Base-by-base conservation (phyloP, 1,284 basidiomycete genomes). In the Meripilus lineatus region DNA sequence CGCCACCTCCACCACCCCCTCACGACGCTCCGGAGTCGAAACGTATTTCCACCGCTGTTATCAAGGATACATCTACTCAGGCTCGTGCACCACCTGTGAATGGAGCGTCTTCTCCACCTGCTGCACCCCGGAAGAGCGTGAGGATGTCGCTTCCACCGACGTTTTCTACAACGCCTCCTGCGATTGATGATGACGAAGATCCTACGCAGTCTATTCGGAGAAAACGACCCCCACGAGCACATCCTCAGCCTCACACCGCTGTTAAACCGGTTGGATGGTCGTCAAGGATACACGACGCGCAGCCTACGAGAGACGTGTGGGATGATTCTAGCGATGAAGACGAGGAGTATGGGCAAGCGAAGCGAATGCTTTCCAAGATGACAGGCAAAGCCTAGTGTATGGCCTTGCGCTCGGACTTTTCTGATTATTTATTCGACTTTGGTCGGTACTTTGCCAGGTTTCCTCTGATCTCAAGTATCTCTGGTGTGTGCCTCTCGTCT, bases 291-390 rank as follows among this genome's bases (percentile, higher is more conserved):
- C 48, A 57, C 38, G 53, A 50, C 11, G 17, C 11, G 38, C 49
- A 39, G 28, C 47, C 46, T 13, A 57, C 51, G 20, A 47, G 51
- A 21, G 78, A 79, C 56, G 57, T 80, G 50, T 87, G 84, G 85
- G 69, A 72, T 50, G 80, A 89, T 55, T 84, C 81, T 54, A 80
- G 80, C 53, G 81, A 82, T 45, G 85, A 86, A 52, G 82, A 86
- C 55, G 77, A 74, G 48, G 77, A 73, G 58, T 88, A 88, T 62
- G 56, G 65, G 41, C 68, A 57, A 17, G 84, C 84, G 43, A 74
- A 70, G 63, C 65, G 55, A 47, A 49, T 82, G 59, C 64, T 88
- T 52, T 66, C 57, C 35, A 63, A 63, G 48, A 60, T 69, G 24
- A 67, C 69, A 43, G 67, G 63, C 60, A 69, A 68, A 56, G 61